Evolutionary conservation across 2,329 filamentous ascomycete species (phyloP).

Genomic region (Blastomyces emzantsi): DNA sequence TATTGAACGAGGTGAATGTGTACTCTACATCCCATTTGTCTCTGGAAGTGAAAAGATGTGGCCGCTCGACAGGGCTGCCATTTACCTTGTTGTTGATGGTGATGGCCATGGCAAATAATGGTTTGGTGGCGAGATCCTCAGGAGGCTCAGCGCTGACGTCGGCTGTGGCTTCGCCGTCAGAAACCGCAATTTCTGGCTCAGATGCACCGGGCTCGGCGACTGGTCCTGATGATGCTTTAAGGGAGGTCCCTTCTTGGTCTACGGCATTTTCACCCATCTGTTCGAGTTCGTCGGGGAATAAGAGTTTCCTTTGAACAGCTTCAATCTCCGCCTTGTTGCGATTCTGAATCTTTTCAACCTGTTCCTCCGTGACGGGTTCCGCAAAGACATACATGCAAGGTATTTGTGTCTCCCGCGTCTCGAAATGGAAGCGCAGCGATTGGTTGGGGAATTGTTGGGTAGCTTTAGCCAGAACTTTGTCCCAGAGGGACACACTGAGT

Average conservation of each 20-base stretch:
- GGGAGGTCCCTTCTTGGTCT: conserved; percentile 9
- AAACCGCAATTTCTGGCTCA: neutral
- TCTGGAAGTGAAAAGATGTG: conserved; percentile 37
- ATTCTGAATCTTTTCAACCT: conserved; percentile 66
- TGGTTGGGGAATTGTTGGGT: conserved; percentile 63
- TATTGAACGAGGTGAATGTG: conserved; percentile 54
- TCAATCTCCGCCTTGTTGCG: conserved; percentile 56
- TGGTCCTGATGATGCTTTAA: neutral
- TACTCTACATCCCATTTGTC: conserved; percentile 71
- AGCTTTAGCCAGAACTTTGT: conserved; percentile 67
- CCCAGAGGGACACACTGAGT: conserved; percentile 67
- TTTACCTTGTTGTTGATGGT: conserved; percentile 66
- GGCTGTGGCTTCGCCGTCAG: neutral
- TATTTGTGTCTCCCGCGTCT: conserved; percentile 54
- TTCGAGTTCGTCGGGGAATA: conserved; percentile 29
- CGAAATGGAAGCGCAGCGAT: conserved; percentile 72
- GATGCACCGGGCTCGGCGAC: neutral
- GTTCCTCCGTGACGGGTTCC: conserved; percentile 65
- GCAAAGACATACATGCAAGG: conserved; percentile 84
- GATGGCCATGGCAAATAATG: conserved; percentile 60
- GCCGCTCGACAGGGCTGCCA: conserved; percentile 53
- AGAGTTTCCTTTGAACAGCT: conserved; percentile 52
- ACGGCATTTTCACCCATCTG: conserved; percentile 1
- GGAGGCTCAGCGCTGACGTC: neutral
- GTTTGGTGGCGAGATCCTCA: conserved; percentile 17